Evolutionary conservation across 257 asterid species (phyloP), one percentile per base, ranked within the genome.

Genomic region (Nicotiana noctiflora): DNA sequence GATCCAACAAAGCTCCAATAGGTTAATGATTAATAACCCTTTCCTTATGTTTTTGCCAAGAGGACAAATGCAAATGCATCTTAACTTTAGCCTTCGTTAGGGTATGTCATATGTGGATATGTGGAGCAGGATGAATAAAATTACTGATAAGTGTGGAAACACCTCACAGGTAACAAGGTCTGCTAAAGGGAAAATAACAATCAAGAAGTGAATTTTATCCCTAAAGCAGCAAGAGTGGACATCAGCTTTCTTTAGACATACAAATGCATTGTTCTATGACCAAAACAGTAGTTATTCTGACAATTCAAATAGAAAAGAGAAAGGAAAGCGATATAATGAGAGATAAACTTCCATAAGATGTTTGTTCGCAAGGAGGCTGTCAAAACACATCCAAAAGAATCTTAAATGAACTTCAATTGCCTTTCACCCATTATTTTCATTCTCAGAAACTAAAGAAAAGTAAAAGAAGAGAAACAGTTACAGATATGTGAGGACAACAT

Each of bases 201-300:
- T 49, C 37, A 49, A 23, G 61, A 74, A 3, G 17, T 74, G 17
- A 74, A 74, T 49, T 46, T 49, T 74, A 74, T 25, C 62, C 62
- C 13, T 25, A 14, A 4, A 74, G 51, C 27, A 74, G 61, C 44
- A 74, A 25, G 44, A 49, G 44, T 44, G 49, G 44, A 49, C 79
- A 74, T 74, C 79, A 49, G 62, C 62, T 32, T 74, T 74, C 79
- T 74, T 74, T 74, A 49, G 62, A 25, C 25, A 49, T 25, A 51
- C 25, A 74, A 17, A 74, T 49, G 4, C 61, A 74, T 74, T 23
- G 25, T 49, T 49, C 61, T 49, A 49, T 2, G 46, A 49, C 79
- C 62, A 49, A 74, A 25, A 49, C 23, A 14, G 61, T 25, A 74
- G 44, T 8, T 74, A 74, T 14, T 44, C 62, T 19, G 12, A 74